A percentile compares a stretch with the other conserved stretches of the same genome.
Conservation (phyloP, 345 rosid genomes). For the Eucalyptus sp. region DNA sequence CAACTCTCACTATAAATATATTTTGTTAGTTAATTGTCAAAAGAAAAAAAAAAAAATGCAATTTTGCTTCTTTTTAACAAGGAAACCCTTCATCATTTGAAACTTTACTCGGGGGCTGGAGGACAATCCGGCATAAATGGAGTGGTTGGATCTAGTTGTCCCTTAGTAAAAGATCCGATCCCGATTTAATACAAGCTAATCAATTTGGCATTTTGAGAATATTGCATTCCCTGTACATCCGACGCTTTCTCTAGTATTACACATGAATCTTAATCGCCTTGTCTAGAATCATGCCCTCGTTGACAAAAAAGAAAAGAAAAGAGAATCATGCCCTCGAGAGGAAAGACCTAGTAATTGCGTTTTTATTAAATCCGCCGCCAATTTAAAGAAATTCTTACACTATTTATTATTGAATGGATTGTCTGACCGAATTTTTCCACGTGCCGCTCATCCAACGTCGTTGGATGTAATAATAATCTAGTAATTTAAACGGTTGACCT, state of each 20-base stretch:
- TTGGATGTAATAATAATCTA: neutral
- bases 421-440: neutral
- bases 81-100: neutral
- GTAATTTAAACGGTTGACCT: neutral
- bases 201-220: neutral
- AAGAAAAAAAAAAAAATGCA: neutral
- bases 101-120: neutral
- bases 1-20: neutral
- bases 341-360: neutral
- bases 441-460: neutral
- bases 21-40: neutral
- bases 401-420: neutral
- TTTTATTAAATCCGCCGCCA: neutral
- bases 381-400: neutral
- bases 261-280: neutral
- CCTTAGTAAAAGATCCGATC: neutral
- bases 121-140: neutral
- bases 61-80: neutral
- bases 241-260: neutral
- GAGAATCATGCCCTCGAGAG: neutral
- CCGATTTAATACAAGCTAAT: neutral
- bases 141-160: neutral
- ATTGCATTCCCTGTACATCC: neutral
- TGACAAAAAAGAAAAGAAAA: too few relatives aligned
- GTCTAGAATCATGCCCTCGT: neutral